Evolutionary conservation across 2,329 filamentous ascomycete genomes (phyloP).

Genomic region (Rugonectria rugulosa): DNA sequence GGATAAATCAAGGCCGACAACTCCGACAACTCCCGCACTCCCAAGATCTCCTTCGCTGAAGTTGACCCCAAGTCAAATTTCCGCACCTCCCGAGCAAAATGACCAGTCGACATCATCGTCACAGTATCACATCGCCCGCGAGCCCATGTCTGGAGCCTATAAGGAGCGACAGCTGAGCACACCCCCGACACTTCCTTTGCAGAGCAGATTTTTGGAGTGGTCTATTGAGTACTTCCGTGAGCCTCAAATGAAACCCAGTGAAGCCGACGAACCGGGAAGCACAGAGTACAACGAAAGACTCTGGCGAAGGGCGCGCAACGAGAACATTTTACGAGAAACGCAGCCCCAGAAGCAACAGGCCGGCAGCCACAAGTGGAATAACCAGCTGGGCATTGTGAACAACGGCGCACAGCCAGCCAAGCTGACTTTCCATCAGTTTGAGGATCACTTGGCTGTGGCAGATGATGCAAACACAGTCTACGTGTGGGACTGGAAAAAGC

Average conservation of each 20-base stretch:
- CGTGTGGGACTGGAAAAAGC: conserved; percentile 92
- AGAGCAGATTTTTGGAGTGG: conserved; percentile 90
- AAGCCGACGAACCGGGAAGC: conserved; percentile 95
- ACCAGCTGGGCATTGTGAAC: conserved; percentile 81
- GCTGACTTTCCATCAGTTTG: conserved; percentile 97
- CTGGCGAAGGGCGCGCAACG: conserved; percentile 92
- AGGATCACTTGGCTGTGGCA: conserved; percentile 91
- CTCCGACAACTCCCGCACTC: conserved; percentile 38
- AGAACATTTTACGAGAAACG: conserved; percentile 88
- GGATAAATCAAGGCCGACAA: conserved; percentile 48
- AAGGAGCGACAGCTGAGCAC: conserved; percentile 66
- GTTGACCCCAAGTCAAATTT: conserved; percentile 51
- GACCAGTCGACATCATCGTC: conserved; percentile 67
- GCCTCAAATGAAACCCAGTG: conserved; percentile 96
- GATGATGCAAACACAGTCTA: conserved; percentile 91
- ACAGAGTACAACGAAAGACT: conserved; percentile 95
- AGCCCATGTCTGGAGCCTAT: conserved; percentile 82
- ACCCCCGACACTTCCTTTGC: conserved; percentile 73
- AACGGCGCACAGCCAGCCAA: conserved; percentile 90
- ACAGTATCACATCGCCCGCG: conserved; percentile 77
- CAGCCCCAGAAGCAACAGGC: conserved; percentile 93
- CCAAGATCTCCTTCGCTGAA: conserved; percentile 46
- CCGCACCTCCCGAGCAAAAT: conserved; percentile 74
- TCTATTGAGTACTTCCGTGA: conserved; percentile 98
- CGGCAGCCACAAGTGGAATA: conserved; percentile 86